Evolutionary conservation across 305 asterid genomes (phyloP).

Genomic region (Rubia occidens): DNA sequence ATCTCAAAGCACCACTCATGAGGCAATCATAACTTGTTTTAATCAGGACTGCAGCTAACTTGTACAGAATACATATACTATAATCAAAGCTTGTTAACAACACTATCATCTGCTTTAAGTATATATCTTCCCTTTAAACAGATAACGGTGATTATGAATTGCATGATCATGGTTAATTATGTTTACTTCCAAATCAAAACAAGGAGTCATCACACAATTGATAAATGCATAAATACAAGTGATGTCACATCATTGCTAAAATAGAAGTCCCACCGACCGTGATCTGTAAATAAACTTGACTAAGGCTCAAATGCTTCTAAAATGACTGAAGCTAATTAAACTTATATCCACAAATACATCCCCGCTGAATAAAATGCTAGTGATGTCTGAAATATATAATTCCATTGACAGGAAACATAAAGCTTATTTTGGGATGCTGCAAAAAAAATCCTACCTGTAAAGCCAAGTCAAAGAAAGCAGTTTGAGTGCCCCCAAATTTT

Average conservation of each 20-base stretch:
- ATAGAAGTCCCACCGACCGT: neutral
- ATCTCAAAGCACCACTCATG: neutral
- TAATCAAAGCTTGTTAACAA: neutral
- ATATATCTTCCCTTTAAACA: neutral
- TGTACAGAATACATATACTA: neutral
- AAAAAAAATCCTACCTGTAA: conserved; percentile 29
- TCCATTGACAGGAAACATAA: neutral
- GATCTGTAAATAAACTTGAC: neutral
- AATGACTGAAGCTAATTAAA: neutral
- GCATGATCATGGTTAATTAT: neutral
- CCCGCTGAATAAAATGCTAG: neutral
- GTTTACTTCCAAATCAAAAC: neutral
- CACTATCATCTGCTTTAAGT: neutral
- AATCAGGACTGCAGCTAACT: neutral
- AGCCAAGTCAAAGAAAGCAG: conserved; percentile 41
- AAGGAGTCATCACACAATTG: neutral
- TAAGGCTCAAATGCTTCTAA: conserved; percentile 1
- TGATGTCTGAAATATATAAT: neutral
- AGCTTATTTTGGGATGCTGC: neutral
- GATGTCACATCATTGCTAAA: neutral
- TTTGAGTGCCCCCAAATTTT: conserved; percentile 39
- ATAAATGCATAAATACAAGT: no score
- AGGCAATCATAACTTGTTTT: neutral
- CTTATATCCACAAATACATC: neutral
- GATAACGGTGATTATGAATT: no score